Base-by-base conservation (phyloP, 768 basidiomycete genomes). In the Rhodotorula paludigena region DNA sequence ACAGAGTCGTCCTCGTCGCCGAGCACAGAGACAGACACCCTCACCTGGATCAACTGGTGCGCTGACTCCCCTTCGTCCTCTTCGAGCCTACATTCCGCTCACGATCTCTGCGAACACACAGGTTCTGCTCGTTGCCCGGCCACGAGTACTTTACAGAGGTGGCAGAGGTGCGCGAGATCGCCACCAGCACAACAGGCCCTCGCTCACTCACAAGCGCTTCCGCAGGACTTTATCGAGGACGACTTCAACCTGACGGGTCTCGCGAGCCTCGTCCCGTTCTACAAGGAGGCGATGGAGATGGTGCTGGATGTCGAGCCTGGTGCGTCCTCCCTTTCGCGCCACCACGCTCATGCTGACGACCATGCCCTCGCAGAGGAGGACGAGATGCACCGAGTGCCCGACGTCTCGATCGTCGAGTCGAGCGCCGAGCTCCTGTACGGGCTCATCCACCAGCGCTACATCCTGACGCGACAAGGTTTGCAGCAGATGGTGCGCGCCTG, bases 251-350 rank as follows among this genome's bases (percentile, higher is more conserved):
- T 99, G 45, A 99, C 96, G 10, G 96, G 96, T 11, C 80, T 99
- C 78, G 94, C 92, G 76, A 84, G 84, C 39, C 87, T 93, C 87
- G 96, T 98, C 25, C 96, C 96, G 14, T 99, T 99, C 78, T 99
- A 94, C 92, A 98, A 97, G 78, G 96, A 99, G 78, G 96, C 96
- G 52, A 89, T 99, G 88, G 96, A 99, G 81, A 99, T 99, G 96
- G 92, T 99, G 23, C 80, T 99, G 73, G 96, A 99, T 80, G 94
- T 98, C 60, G 96, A 99, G 80, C 92, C 96, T 82, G 52, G 52
- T 54, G 23, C 52, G 52, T n/a, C 35, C 92, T 14, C 20, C 2
- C 49, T 4, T 18, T 21, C 94, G 93, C 77, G 78, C 87, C 78
- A 14, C 14, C 23, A 3, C 6, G 44, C 28, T 28, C 18, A 36